Conservation (phyloP, 768 basidiomycete genomes). For the Collybia sordida region DNA sequence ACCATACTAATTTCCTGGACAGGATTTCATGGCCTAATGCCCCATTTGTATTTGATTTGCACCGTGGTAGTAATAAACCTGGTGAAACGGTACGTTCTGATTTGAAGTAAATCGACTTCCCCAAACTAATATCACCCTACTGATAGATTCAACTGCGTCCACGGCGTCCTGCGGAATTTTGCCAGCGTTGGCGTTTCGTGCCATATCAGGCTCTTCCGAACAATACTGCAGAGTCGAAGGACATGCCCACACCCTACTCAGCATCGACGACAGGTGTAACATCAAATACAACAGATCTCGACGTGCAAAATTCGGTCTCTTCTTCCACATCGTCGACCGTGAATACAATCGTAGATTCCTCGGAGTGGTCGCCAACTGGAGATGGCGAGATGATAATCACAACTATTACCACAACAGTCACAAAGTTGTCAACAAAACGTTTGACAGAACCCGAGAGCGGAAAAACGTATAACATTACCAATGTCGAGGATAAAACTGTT, state of each 20-base stretch:
- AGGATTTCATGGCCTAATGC: conserved; percentile 26
- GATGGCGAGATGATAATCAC: conserved; percentile 28
- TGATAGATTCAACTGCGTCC: conserved; percentile 18
- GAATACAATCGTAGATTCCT: conserved; percentile 18
- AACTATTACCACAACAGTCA: conserved; percentile 29
- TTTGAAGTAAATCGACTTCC: background rate
- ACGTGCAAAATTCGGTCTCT: background rate
- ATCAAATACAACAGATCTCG: background rate
- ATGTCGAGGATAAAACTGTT: conserved; percentile 35
- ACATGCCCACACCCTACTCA: too few species aligned
- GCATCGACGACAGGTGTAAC: too few species aligned
- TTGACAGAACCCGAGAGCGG: conserved; percentile 4
- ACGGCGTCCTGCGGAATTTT: conserved; percentile 12
- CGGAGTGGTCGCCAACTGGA: conserved; percentile 20
- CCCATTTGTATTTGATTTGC: conserved; percentile 18
- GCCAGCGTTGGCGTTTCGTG: conserved; percentile 21
- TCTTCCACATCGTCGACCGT: conserved; percentile 12
- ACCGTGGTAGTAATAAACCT: background rate
- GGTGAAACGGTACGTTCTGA: conserved; percentile 1
- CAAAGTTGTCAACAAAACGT: conserved; percentile 15
- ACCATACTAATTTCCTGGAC: background rate
- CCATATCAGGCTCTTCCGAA: background rate
- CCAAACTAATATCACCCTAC: background rate
- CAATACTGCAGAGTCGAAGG: too few species aligned
- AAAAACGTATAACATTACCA: conserved; percentile 15